A percentile compares a stretch with the other conserved stretches of the same genome.
phyloP scores from a whole-genome alignment of 352 stramenopile species.

The Pythium vanterpoolii region DNA sequence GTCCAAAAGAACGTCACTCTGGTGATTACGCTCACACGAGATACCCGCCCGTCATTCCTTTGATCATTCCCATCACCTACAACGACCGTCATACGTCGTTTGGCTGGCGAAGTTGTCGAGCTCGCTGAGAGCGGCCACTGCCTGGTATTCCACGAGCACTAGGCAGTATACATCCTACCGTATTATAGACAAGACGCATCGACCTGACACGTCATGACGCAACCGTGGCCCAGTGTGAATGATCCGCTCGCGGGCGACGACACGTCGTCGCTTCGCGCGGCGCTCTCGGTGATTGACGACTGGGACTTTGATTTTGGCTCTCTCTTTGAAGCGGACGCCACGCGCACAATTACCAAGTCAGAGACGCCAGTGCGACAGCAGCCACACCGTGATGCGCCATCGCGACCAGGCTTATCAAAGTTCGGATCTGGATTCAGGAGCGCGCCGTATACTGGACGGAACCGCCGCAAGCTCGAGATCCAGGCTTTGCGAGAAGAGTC shows the following conservation, averaged over 20 bases:
- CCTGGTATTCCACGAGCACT: not conserved
- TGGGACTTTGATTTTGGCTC: constrained; percentile 10
- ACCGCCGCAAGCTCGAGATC: constrained; percentile 15
- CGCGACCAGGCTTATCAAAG: not conserved
- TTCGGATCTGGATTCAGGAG: not conserved
- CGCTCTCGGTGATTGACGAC: constrained; percentile 11
- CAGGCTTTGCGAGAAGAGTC: constrained; percentile 8
- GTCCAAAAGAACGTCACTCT: not conserved
- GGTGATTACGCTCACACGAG: not conserved
- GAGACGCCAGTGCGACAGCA: not conserved
- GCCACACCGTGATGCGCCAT: not conserved
- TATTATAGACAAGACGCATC: too few relatives aligned
- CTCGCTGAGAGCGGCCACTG: not conserved
- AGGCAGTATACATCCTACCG: too few relatives aligned
- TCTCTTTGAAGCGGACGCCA: not conserved
- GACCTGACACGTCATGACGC: not conserved
- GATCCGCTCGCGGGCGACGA: not conserved
- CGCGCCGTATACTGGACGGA: constrained; percentile 6
- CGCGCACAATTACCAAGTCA: not conserved
- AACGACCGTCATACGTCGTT: too few relatives aligned
- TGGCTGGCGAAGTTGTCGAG: not conserved
- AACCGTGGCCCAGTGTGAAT: not conserved
- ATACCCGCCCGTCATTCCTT: too few relatives aligned
- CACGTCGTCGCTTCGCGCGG: constrained; percentile 8
- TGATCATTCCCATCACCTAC: too few relatives aligned